Evolutionary conservation across 768 basidiomycete genomes (phyloP).

Genomic region (Leccinum boreale): DNA sequence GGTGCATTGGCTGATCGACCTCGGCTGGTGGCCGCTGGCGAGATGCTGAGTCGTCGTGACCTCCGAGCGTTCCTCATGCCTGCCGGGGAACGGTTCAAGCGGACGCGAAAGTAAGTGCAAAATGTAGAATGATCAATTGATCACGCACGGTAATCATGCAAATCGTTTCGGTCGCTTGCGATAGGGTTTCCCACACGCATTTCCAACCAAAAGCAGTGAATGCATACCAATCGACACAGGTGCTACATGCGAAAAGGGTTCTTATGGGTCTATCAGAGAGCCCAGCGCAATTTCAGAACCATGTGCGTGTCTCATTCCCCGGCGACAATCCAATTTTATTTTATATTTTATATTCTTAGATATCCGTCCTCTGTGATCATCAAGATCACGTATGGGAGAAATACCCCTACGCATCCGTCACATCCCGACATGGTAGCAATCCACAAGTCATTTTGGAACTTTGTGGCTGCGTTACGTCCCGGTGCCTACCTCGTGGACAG

Average conservation of each 20-base stretch:
- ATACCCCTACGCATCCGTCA: slow-evolving; percentile 4
- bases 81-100: slow-evolving; percentile 51
- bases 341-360: background rate
- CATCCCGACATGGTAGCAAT: slow-evolving; percentile 19
- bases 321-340: too few species aligned
- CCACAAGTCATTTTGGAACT: slow-evolving; percentile 16
- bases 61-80: slow-evolving; percentile 50
- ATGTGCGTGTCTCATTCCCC: slow-evolving; percentile 31
- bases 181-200: slow-evolving; percentile 28
- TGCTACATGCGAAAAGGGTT: slow-evolving; percentile 26
- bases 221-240: slow-evolving; percentile 44
- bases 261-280: slow-evolving; percentile 12
- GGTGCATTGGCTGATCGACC: slow-evolving; percentile 16
- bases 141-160: too few species aligned
- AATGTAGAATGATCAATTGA: background rate
- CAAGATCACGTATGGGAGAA: slow-evolving; percentile 21
- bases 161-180: too few species aligned
- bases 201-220: slow-evolving; percentile 46
- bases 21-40: slow-evolving; percentile 47
- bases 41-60: slow-evolving; percentile 45
- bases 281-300: slow-evolving; percentile 6
- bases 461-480: slow-evolving; percentile 22
- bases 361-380: slow-evolving; percentile 15
- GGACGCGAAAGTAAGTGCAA: slow-evolving; percentile 44
- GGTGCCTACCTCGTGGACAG: slow-evolving; percentile 33